Evolutionary conservation across 257 asterid genomes (phyloP), one percentile per base, ranked within the genome.

Genomic region (Schizonepeta tenuifolia): DNA sequence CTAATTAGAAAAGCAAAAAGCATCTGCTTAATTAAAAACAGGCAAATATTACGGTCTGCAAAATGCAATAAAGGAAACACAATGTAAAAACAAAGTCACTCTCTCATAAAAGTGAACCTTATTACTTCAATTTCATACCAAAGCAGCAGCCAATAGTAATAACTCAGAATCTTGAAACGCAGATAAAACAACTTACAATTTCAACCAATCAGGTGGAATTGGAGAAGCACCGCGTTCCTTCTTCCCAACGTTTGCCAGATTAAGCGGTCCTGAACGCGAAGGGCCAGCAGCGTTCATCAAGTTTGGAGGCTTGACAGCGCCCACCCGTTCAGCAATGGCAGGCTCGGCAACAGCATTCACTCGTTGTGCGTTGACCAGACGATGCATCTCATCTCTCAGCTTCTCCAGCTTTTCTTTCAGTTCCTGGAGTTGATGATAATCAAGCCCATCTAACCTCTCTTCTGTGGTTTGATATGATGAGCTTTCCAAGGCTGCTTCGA

Each of bases 121-220:
- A 38, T 67, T 72, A 67, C 33, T 78, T 36, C 66, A 24, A 38
- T n/a, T 53, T 46, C 70, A 71, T 21, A 60, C 43, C 36, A 49
- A 58, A 31, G 38, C 8, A 70, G 54, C 4, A 72, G 56, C 50
- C 66, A 43, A 67, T 2, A 35, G 13, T 7, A 35, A 40, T n/a
- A 17, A 51, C 50, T 44, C 44, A 22, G 11, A 51, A 20, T 53
- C 67, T 21, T 5, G 7, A 73, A 33, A 15, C 43, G 7, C 28
- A 9, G 40, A 2, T 14, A 10, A 1, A 3, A 40, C 41, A 59
- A 28, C 26, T 77, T 51, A 74, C 55, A 79, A 18, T 44, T 74
- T 83, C 79, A 83, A 62, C 87, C 84, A 76, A 51, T 77, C 79
- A 36, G 65, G 3, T n/a, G 82, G 77, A 55, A 77, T 73, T 6